phyloP scores from a whole-genome alignment of 257 asterid species.

The Perilla frutescens region DNA sequence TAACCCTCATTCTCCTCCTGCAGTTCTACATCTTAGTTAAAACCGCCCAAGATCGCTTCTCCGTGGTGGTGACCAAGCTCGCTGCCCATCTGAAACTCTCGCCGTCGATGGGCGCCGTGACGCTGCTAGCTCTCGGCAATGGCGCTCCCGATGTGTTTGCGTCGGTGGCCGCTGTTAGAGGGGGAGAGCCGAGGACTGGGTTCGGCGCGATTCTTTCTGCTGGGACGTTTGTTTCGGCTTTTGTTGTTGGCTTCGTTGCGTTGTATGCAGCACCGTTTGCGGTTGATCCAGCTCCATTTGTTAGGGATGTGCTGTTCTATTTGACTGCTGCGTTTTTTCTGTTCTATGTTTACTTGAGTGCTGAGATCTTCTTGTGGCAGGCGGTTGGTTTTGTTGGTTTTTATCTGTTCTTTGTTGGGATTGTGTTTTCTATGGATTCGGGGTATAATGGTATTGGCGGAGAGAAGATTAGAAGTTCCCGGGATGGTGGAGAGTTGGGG shows the following conservation, averaged over 20 bases:
- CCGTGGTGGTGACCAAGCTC: slow-evolving; percentile 84
- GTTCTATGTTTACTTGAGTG: slow-evolving; percentile 94
- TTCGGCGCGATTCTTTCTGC: slow-evolving; percentile 97
- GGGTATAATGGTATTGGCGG: slow-evolving; percentile 47
- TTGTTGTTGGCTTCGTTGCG: slow-evolving; percentile 93
- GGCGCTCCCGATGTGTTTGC: slow-evolving; percentile 99
- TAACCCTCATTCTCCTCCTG: slow-evolving; percentile 55
- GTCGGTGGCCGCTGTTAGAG: slow-evolving; percentile 88
- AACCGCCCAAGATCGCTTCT: slow-evolving; percentile 91
- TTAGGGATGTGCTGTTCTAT: slow-evolving; percentile 91
- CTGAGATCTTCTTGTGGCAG: slow-evolving; percentile 97
- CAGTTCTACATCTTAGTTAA: slow-evolving; percentile 88
- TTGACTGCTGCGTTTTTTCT: slow-evolving; percentile 74
- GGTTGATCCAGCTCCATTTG: slow-evolving; percentile 83
- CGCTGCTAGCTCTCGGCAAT: slow-evolving; percentile 90
- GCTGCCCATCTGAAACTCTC: slow-evolving; percentile 69
- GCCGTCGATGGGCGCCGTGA: slow-evolving; percentile 97
- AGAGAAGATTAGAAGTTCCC: slow-evolving; percentile 41
- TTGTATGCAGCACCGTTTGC: slow-evolving; percentile 85
- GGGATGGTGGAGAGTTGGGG: slow-evolving; percentile 43
- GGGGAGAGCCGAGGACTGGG: slow-evolving; percentile 88
- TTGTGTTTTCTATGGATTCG: slow-evolving; percentile 93
- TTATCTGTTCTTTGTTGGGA: slow-evolving; percentile 85
- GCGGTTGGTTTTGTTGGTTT: slow-evolving; percentile 93
- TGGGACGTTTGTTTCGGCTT: slow-evolving; percentile 94